Base-by-base conservation (phyloP, 495 filamentous ascomycete genomes). In the Collariella sp. region DNA sequence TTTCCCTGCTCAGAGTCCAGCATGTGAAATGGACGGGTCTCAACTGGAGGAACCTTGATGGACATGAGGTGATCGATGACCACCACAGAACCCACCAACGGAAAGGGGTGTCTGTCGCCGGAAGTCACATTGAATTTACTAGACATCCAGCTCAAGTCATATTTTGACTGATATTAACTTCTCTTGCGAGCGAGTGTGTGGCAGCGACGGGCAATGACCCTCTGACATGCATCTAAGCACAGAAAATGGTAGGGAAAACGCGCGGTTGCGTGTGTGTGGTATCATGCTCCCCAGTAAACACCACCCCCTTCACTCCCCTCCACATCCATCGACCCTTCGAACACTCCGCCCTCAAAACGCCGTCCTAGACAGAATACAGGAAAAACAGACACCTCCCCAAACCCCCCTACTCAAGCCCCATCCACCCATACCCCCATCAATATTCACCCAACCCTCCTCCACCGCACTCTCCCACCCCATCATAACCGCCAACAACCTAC, bases 401-500 rank as follows among this genome's bases (percentile, higher is more conserved):
- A 5, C 7, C 7, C 11, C 18, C 15, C 35, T 38, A 73, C 23
- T 65, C 63, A 12, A 75, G 54, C 4, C 76, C 77, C 50, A 67
- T 70, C 82, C 83, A 86, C 13, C 71, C 70, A 57, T 69, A 81
- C 18, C 74, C 78, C 83, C 85, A 63, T 91, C 87, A n/a, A 90
- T 73, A 65, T 89, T 89, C 43, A 72, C 67, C 86, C 87, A 91
- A 29, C 69, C 73, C 20, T 75, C 50, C 12, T 65, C 68, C 47
- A 88, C 70, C 20, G 77, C 82, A 5, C 68, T 75, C 18, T 88
- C 83, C 87, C 87, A 89, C 1, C 85, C 86, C 83, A 88, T 81
- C 76, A 89, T 83, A 45, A 91, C 84, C 19, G 80, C 87, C 44
- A 91, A 56, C 44, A 90, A 40, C 22, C 83, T 69, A 60, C 87